Evolutionary conservation across 148 eudicot genomes (phyloP).

Genomic region (Agrostemma githago): DNA sequence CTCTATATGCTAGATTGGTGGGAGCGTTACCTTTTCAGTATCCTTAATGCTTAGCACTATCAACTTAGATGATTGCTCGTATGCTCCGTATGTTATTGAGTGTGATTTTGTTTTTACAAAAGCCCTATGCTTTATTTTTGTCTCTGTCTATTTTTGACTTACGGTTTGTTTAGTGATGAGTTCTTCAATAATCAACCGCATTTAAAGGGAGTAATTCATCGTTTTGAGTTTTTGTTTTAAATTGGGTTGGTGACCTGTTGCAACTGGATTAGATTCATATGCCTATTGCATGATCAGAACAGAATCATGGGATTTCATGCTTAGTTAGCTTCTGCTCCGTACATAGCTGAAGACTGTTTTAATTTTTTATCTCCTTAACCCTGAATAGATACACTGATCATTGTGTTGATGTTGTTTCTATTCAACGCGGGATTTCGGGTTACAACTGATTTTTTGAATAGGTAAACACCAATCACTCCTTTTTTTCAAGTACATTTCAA

Average conservation of each 20-base stretch:
- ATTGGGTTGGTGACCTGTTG: background rate
- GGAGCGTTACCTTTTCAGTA: conserved; percentile 92
- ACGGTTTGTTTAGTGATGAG: background rate
- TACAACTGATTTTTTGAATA: conserved; percentile 27
- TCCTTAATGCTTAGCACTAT: conserved; percentile 38
- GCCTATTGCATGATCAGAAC: background rate
- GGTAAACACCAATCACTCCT: conserved; percentile 25
- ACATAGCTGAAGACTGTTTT: background rate
- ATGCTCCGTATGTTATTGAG: background rate
- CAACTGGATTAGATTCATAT: background rate
- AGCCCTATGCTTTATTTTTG: too few species aligned
- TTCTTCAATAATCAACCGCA: background rate
- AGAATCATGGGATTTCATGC: background rate
- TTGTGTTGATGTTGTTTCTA: conserved; percentile 35
- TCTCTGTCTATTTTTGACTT: background rate
- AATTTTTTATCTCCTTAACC: conserved; percentile 30
- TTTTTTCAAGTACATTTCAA: background rate
- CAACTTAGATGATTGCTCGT: background rate
- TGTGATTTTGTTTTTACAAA: too few species aligned
- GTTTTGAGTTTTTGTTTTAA: background rate
- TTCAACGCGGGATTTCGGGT: conserved; percentile 34
- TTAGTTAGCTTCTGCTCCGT: background rate
- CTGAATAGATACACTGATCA: conserved; percentile 33
- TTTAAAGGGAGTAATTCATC: background rate
- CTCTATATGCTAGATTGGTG: conserved; percentile 91